Conservation (phyloP, 176 grass and related monocot genomes). For the Otatea glauca region DNA sequence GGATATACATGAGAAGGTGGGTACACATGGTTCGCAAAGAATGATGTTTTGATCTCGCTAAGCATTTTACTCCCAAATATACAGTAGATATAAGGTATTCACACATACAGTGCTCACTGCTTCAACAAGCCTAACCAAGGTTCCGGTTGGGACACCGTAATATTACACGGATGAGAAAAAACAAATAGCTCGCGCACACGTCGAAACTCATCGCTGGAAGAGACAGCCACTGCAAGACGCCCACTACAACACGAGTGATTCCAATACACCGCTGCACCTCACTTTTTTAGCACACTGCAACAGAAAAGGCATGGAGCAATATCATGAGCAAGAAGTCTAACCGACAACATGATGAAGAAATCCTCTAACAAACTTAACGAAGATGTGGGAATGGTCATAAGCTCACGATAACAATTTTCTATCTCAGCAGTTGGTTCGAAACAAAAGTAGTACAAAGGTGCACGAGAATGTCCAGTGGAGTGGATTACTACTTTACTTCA, state of each 20-base stretch:
- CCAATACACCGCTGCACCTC: background rate
- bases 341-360: background rate
- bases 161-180: conserved; percentile 23
- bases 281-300: conserved; percentile 74
- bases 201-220: conserved; percentile 1
- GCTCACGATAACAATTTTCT: background rate
- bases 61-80: conserved; percentile 40
- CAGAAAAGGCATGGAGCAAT: background rate
- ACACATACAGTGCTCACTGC: conserved; percentile 7
- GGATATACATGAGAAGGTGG: conserved; percentile 33
- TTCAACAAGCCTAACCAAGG: conserved; percentile 4
- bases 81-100: conserved; percentile 25
- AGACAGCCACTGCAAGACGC: background rate
- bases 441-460: background rate
- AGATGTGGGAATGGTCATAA: background rate
- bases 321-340: background rate
- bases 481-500: background rate
- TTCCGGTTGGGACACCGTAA: conserved; percentile 27
- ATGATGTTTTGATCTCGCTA: conserved; percentile 28
- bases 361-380: background rate
- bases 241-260: background rate
- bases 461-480: background rate
- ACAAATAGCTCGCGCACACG: background rate
- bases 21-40: conserved; percentile 5
- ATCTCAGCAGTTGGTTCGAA: background rate